Evolutionary conservation across 768 basidiomycete genomes (phyloP).

Genomic region (Mycena chlorophos): DNA sequence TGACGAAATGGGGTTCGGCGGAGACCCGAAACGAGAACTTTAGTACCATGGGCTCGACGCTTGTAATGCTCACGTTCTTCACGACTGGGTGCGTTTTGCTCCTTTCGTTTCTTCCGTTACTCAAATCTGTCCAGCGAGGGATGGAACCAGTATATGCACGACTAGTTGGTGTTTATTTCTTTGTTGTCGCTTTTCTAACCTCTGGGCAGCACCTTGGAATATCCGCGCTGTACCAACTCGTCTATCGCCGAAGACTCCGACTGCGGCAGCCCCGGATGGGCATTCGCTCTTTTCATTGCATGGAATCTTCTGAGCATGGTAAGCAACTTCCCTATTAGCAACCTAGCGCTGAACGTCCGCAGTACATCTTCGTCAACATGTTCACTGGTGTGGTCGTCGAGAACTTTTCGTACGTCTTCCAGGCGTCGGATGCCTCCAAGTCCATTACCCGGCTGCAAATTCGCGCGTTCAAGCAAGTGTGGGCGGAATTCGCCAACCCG

Average conservation of each 20-base stretch:
- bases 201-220: constrained; percentile 59
- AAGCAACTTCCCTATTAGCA: constrained; percentile 22
- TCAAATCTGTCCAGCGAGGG: constrained; percentile 62
- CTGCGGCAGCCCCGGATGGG: constrained; percentile 84
- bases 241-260: constrained; percentile 62
- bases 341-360: constrained; percentile 8
- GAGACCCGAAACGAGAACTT: constrained; percentile 77
- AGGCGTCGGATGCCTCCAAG: constrained; percentile 77
- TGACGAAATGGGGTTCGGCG: constrained; percentile 80
- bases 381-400: constrained; percentile 96
- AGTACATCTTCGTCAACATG: constrained; percentile 97
- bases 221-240: constrained; percentile 78
- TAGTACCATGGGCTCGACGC: constrained; percentile 69
- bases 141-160: constrained; percentile 98
- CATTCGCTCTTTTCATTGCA: constrained; percentile 84
- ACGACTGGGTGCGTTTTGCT: constrained; percentile 74
- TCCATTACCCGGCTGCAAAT: constrained; percentile 88
- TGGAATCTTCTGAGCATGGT: constrained; percentile 98
- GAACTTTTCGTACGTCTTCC: constrained; percentile 94
- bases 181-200: constrained; percentile 8
- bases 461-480: constrained; percentile 91
- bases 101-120: constrained; percentile 1
- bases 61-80: constrained; percentile 92
- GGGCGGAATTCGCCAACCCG: constrained; percentile 81
- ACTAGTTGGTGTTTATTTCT: constrained; percentile 60